Percentiles rank a stretch among this genome's conserved stretches.
phyloP scores from a whole-genome alignment of 768 basidiomycete species.

The Agrocybe praecox region DNA sequence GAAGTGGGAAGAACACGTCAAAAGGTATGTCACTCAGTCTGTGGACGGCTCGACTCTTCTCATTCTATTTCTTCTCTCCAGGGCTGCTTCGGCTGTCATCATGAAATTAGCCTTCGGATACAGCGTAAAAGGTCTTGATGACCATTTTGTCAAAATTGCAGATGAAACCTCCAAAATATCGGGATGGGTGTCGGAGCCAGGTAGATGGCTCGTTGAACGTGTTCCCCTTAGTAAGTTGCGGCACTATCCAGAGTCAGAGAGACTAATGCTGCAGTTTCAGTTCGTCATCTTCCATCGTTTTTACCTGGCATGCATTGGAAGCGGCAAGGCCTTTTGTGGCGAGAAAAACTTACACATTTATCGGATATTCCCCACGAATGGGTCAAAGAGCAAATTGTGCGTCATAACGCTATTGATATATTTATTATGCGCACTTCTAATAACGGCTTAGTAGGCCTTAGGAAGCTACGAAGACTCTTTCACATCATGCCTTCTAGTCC shows the following conservation, averaged over 20 bases:
- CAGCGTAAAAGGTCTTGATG: slow-evolving; percentile 30
- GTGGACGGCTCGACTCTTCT: too few species aligned
- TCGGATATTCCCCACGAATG: slow-evolving; percentile 43
- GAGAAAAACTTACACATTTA: slow-evolving; percentile 31
- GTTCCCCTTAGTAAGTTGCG: slow-evolving; percentile 35
- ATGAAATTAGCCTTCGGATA: slow-evolving; percentile 49
- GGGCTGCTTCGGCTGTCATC: slow-evolving; percentile 39
- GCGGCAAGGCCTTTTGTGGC: slow-evolving; percentile 45
- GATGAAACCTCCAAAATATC: slow-evolving; percentile 43
- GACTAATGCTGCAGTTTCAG: slow-evolving; percentile 18
- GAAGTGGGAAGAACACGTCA: slow-evolving; percentile 35
- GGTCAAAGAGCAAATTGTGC: slow-evolving; percentile 48
- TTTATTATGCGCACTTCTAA: background rate
- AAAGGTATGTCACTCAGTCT: slow-evolving; percentile 37
- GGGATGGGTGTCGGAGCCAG: slow-evolving; percentile 39
- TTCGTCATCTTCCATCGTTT: slow-evolving; percentile 52
- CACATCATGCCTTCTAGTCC: slow-evolving; percentile 38
- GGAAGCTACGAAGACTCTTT: slow-evolving; percentile 38
- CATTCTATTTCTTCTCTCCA: slow-evolving; percentile 11
- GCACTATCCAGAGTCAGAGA: background rate
- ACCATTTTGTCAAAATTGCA: slow-evolving; percentile 39
- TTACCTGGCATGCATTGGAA: slow-evolving; percentile 53
- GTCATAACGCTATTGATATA: background rate
- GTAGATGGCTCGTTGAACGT: slow-evolving; percentile 47
- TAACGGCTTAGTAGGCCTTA: slow-evolving; percentile 29